Base-by-base conservation (phyloP, 169 alveolate species). In the Cryptosporidium bovis region DNA sequence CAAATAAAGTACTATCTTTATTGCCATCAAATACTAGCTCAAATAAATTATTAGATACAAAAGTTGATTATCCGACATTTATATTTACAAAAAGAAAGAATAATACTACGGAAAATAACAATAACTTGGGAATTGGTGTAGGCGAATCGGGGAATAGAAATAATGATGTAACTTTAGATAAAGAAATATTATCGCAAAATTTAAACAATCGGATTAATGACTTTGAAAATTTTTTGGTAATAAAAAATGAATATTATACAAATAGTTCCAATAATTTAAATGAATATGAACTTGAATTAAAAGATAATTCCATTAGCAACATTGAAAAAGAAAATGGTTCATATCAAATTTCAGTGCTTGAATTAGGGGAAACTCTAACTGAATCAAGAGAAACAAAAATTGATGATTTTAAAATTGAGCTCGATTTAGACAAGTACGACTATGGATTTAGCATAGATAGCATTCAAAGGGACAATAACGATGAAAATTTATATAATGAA, bases 371-470 rank as follows among this genome's bases (percentile, higher is more conserved):
- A 40, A 8, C 4, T 8, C 4, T 0, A 40, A 40, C 48, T 40
- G 10, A 8, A 40, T 6, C 48, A 40, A 40, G 10, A 40, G 48
- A 40, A 6, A 40, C 10, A 40, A 8, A 40, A 40, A 8, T 40
- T 6, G 48, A 40, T 40, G 10, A 8, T 40, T 40, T 3, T 1
- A 40, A 6, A 40, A 40, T 8, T 6, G 10, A 40, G 10, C 10
- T 40, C 0, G 29, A 53, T 13, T 1, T 53, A 5, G 64, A 53
- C 4, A 53, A 13, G 20, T 53, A 53, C 29, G 64, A 55, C 44
- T 48, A 29, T 50, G 65, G 65, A 50, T n/a, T 20, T 66, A 66
- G 68, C 1, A 31, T 24, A 15, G 50, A 66, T 66, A 50, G 24
- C 44, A 66, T n/a, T 53, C 0, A 53, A 53, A 53, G 6, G 6